phyloP scores from a whole-genome alignment of 768 basidiomycete species.

The Mycena olivaceomarginata region DNA sequence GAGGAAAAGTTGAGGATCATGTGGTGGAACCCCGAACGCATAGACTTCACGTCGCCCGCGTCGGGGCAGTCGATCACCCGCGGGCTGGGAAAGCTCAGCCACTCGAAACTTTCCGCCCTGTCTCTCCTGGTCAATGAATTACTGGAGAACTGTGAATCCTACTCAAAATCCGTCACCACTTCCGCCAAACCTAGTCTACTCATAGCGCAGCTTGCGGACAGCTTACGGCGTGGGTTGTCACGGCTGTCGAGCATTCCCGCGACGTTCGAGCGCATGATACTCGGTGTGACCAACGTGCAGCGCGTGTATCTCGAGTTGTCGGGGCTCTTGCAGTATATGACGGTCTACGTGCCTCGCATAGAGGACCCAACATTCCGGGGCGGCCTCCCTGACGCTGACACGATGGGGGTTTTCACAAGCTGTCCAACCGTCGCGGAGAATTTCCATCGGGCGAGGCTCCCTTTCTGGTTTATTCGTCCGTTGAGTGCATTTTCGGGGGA shows the following conservation, averaged over 20 bases:
- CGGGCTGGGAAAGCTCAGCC: slow-evolving; percentile 2
- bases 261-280: not conserved
- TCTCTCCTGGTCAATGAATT: not conserved
- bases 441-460: slow-evolving; percentile 36
- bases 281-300: slow-evolving; percentile 39
- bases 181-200: not conserved
- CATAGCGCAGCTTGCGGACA: not conserved
- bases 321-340: slow-evolving; percentile 35
- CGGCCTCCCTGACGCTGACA: not conserved
- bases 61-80: not conserved
- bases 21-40: not conserved
- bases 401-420: slow-evolving; percentile 42
- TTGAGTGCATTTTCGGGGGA: not conserved
- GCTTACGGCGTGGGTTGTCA: not conserved
- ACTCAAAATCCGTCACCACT: not conserved
- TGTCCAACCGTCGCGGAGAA: not conserved
- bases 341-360: slow-evolving; percentile 35
- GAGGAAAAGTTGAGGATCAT: not conserved
- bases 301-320: slow-evolving; percentile 36
- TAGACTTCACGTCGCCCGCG: not conserved
- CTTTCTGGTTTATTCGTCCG: slow-evolving; percentile 45
- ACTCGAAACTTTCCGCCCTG: not conserved
- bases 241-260: not conserved
- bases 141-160: not conserved
- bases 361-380: not conserved